Base-by-base conservation (phyloP, 768 basidiomycete species). In the Lactifluus hygrophoroides region DNA sequence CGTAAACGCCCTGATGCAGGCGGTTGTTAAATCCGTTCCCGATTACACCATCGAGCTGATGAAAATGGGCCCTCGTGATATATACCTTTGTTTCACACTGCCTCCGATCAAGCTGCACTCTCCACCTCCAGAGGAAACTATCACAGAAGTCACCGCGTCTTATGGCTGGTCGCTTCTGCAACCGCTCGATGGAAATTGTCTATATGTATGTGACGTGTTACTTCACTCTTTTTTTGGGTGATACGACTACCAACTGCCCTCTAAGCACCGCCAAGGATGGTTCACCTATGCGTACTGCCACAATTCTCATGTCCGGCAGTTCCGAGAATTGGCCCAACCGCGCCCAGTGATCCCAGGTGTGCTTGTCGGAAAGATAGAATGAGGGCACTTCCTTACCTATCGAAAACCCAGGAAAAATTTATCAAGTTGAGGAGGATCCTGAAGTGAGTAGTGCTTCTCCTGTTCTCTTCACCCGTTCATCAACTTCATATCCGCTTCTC, bases 211-310 rank as follows among this genome's bases (percentile, higher is more conserved):
- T 77, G 65, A 59, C 66, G 66, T 64, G 63, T 61, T 66, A 68
- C 68, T 43, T 21, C 19, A 42, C 68, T 64, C 67, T 68, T 65
- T 53, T 23, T 57, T 54, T 25, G 5, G 48, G 56, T 52, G 45
- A 55, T 51, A 35, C 59, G 34, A 43, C 46, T n/a, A 47, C 49
- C 53, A 2, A 40, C 43, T 7, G 28, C 5, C 27, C n/a, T 57
- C 54, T 62, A 74, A 92, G 86, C 84, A 86, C 69, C 83, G 83
- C 65, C 89, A 92, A 76, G 83, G 86, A 38, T 96, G 94, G 94
- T 98, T 97, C 76, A 98, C 94, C 37, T 98, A 98, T 74, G 86
- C 91, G 49, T 96, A 90, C 72, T 93, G 95, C 75, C 94, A 99
- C 75, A 90, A 94, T 71, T 80, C 84, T 51, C 86, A 96, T 73